Evolutionary conservation across 768 basidiomycete genomes (phyloP), one percentile per base, ranked within the genome.

Genomic region (Macrolepiota fuliginosa): DNA sequence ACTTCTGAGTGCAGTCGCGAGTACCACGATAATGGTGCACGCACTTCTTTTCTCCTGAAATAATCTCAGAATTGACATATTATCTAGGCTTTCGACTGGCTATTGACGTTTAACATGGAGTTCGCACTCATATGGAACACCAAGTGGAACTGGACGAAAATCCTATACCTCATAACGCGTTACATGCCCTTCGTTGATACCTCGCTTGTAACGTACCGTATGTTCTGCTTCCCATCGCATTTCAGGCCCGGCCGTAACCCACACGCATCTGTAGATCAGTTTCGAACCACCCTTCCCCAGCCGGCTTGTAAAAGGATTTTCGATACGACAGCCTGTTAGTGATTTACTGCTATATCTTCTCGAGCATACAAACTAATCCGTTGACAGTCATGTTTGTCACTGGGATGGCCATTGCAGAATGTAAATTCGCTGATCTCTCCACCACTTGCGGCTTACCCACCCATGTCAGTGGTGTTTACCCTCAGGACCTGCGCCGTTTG

Each of bases 401-500:
- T 13, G 47, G 47, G 2, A 22, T 13, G n/a, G 32, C 32, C 37
- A 22, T 12, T 5, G 40, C 39, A 40, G 24, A 40, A 55, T 42
- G 54, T 55, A 55, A 6, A 39, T 42, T 6, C 25, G 12, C 6
- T 12, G n/a, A 22, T 27, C 24, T 22, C 24, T 22, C 25, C 47
- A 25, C 24, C 47, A 49, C 19, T 24, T 22, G 12, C 10, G 25
- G 10, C 24, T n/a, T 11, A 27, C 13, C 4, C 3, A 25, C 42
- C 25, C 40, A 1, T 22, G 19, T 24, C 24, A 59, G 58, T 51
- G 13, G 49, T 52, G 13, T 40, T 51, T 22, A 59, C 58, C 7
- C 36, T 59, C 12, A 49, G 58, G 24, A 59, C 58, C 3, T 59
- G 58, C 37, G 58, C 50, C n/a, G 27, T 52, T 6, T 59, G 50